A percentile compares a stretch with the other conserved stretches of the same genome.
phyloP scores from a whole-genome alignment of 495 filamentous ascomycete genomes.

The Penicillium diatomitis region DNA sequence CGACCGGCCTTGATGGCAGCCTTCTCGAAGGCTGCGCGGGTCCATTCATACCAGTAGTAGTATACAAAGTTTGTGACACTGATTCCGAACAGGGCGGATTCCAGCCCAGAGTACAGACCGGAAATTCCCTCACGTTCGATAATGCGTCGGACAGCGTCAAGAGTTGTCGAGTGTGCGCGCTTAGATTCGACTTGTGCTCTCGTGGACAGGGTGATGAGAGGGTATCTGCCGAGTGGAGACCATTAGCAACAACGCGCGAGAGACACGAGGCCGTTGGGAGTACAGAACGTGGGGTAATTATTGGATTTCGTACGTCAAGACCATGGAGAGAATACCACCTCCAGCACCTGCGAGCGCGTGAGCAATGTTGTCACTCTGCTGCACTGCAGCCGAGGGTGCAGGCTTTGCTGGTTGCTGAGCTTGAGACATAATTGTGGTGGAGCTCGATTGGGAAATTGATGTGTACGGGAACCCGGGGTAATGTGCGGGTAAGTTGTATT shows the following conservation, averaged over 20 bases:
- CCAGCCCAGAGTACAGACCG: constrained; percentile 81
- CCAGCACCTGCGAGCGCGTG: constrained; percentile 83
- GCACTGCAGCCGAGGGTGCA: constrained; percentile 39
- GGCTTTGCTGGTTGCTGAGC: constrained; percentile 26
- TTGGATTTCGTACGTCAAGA: constrained; percentile 59
- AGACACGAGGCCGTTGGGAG: constrained; percentile 2
- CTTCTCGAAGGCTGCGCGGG: constrained; percentile 76
- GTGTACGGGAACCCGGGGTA: neutral
- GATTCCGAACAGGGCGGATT: constrained; percentile 92
- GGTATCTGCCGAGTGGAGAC: constrained; percentile 54
- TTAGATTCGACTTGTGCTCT: constrained; percentile 96
- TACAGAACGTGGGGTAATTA: constrained; percentile 1
- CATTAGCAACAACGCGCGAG: constrained; percentile 5
- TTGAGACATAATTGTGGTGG: constrained; percentile 30
- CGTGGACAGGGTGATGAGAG: constrained; percentile 94
- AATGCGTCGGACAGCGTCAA: constrained; percentile 76
- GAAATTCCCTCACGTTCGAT: constrained; percentile 80
- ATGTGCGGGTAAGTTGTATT: too few relatives aligned
- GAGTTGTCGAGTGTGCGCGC: constrained; percentile 71
- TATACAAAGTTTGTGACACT: constrained; percentile 99
- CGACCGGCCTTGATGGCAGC: constrained; percentile 69
- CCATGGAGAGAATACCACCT: constrained; percentile 90
- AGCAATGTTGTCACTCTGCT: constrained; percentile 85
- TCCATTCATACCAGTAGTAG: constrained; percentile 99
- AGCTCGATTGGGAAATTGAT: neutral